Evolutionary conservation across 1,139 yeast genomes (phyloP).

Genomic region (Lodderomyces jiufengensis): DNA sequence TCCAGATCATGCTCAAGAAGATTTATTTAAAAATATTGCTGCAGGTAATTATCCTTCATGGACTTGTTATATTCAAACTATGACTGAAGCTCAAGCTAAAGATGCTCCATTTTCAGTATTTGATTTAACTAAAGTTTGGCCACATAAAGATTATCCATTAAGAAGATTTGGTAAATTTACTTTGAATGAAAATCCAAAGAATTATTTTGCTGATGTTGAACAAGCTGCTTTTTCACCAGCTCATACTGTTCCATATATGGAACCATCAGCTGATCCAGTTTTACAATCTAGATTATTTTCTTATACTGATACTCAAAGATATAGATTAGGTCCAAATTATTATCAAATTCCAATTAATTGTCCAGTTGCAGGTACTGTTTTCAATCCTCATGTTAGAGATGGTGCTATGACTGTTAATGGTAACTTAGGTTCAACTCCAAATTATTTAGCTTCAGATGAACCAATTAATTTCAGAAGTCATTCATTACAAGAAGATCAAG

Average conservation of each 20-base stretch:
- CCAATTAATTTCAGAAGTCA: slow-evolving; percentile 50
- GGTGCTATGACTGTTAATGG: slow-evolving; percentile 84
- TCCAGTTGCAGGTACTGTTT: slow-evolving; percentile 48
- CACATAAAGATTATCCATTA: slow-evolving; percentile 71
- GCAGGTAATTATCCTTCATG: slow-evolving; percentile 59
- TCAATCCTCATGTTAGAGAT: slow-evolving; percentile 73
- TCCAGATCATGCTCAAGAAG: slow-evolving; percentile 65
- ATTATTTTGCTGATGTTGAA: slow-evolving; percentile 79
- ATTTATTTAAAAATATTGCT: slow-evolving; percentile 58
- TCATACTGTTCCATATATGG: slow-evolving; percentile 80
- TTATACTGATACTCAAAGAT: slow-evolving; percentile 77
- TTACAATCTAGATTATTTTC: slow-evolving; percentile 82
- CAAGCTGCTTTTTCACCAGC: slow-evolving; percentile 83
- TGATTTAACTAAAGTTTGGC: slow-evolving; percentile 78
- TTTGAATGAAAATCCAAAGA: slow-evolving; percentile 69
- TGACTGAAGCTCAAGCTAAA: slow-evolving; percentile 64
- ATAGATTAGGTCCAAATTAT: slow-evolving; percentile 64
- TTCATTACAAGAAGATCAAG: slow-evolving; percentile 60
- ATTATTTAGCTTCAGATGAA: slow-evolving; percentile 61
- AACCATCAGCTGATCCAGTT: slow-evolving; percentile 84
- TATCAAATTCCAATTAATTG: slow-evolving; percentile 73
- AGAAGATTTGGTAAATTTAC: slow-evolving; percentile 69
- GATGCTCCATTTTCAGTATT: slow-evolving; percentile 60
- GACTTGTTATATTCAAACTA: slow-evolving; percentile 64
- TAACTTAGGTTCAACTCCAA: slow-evolving; percentile 82